Base-by-base conservation (phyloP, 345 rosid genomes). In the Eucalyptus erythrocorys region DNA sequence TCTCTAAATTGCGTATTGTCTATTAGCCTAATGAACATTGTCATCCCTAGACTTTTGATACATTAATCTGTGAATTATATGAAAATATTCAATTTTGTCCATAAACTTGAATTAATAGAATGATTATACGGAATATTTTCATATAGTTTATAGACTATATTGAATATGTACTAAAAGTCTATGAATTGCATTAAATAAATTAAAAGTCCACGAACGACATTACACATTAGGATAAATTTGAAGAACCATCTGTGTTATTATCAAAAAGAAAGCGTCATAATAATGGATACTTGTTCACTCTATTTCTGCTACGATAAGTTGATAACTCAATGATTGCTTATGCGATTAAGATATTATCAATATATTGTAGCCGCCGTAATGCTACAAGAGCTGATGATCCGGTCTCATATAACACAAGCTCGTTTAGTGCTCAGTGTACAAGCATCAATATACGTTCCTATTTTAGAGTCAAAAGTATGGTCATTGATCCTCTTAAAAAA, bases 1-100 rank as follows among this genome's bases (percentile, higher is more conserved):
- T 55, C 0, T 0, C 0, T 24, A 3, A 8, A 24, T 0, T 9
- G 24, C 0, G 10, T 51, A 51, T 51, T 51, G 1, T 51, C 2
- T 4, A 19, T 51, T 51, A 51, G 2, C 2, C 2, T 50, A 11
- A 47, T 47, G 48, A 47, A 47, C 13, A 47, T 11, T 11, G 5
- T 47, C 0, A 4, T 47, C 13, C 48, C 5, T 48, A 7, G 9
- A 51, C 6, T 51, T 51, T 51, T 51, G 5, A 15, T 12, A 48
- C 5, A 53, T 53, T 53, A 53, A 53, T 21, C 5, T 5, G 0
- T 19, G 0, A 11, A 53, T 0, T 53, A 53, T 53, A 53, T 8
- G 3, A 22, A 55, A 9, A 55, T 7, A 0, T 51, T 51, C 1
- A 51, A 19, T 51, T 3, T 1, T 51, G 2, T 51, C 24, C 4